Conservation (phyloP, 2,329 filamentous ascomycete species). For the Zymoseptoria pseudotritici region DNA sequence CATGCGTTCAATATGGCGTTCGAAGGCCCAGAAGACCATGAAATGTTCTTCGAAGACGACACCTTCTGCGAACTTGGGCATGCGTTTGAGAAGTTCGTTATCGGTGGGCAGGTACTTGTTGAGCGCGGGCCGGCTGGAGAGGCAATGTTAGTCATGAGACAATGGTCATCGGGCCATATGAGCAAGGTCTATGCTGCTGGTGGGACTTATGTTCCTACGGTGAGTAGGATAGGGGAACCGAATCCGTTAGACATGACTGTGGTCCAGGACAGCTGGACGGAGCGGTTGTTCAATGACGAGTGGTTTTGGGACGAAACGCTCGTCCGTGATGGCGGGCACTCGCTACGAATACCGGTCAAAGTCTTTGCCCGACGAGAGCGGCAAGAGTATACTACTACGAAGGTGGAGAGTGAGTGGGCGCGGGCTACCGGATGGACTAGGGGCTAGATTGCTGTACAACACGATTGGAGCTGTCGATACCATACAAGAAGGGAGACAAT, state of each 20-base stretch:
- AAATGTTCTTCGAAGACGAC: not conserved
- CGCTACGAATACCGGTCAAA: not conserved
- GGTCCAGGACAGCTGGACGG: not conserved
- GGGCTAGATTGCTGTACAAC: too few relatives aligned
- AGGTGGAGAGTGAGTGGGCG: too few relatives aligned
- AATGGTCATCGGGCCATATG: not conserved
- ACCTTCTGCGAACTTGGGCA: not conserved
- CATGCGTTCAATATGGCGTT: not conserved
- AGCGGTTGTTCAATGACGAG: not conserved
- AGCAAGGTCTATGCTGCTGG: too few relatives aligned
- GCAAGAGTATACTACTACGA: too few relatives aligned
- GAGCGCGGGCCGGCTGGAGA: not conserved
- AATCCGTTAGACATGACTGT: not conserved
- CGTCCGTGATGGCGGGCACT: not conserved
- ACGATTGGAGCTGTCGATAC: too few relatives aligned
- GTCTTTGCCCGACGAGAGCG: too few relatives aligned
- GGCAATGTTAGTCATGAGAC: not conserved
- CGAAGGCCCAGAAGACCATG: not conserved
- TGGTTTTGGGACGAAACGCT: not conserved
- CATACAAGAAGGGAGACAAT: too few relatives aligned
- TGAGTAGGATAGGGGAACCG: not conserved
- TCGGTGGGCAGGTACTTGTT: not conserved
- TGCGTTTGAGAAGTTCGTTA: not conserved
- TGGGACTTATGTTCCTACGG: not conserved
- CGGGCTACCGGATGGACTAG: too few relatives aligned